A percentile compares a stretch with the other conserved stretches of the same genome.
Evolutionary conservation across 352 stramenopile species (phyloP).

Genomic region (Globisporangium rhizosaccharum): DNA sequence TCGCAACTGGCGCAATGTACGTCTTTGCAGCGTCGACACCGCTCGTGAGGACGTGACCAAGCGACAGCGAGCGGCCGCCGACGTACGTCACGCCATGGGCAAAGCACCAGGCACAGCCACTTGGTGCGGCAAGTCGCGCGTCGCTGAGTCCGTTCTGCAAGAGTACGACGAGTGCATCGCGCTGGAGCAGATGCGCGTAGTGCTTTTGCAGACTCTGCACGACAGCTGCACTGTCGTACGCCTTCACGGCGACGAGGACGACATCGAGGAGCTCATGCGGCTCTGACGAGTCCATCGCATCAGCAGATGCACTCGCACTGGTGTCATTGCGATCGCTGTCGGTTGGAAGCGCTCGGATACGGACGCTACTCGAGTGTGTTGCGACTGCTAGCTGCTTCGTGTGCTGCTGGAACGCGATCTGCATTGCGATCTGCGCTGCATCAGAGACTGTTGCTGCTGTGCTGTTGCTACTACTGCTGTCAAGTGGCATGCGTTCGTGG

Average conservation of each 20-base stretch:
- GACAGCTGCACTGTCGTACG: conserved; percentile 43
- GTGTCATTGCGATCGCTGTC: neutral
- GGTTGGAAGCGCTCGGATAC: conserved; percentile 27
- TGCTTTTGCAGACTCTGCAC: conserved; percentile 30
- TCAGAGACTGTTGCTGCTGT: neutral
- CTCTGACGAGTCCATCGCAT: neutral
- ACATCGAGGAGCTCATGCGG: conserved; percentile 35
- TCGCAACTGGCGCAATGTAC: conserved; percentile 38
- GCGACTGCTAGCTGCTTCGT: neutral
- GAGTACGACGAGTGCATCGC: conserved; percentile 50
- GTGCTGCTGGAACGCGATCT: neutral
- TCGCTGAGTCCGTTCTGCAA: conserved; percentile 66
- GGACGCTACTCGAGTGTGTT: conserved; percentile 18
- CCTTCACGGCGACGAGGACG: conserved; percentile 62
- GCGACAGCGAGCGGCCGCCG: conserved; percentile 31
- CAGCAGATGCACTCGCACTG: neutral
- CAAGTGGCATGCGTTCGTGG: conserved; percentile 1
- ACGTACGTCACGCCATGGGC: conserved; percentile 66
- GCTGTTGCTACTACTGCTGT: conserved; percentile 3
- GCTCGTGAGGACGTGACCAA: conserved; percentile 44
- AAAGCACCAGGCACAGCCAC: conserved; percentile 26
- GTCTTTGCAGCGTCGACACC: conserved; percentile 40
- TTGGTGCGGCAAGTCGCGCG: conserved; percentile 13
- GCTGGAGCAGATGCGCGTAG: conserved; percentile 27
- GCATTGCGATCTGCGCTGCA: neutral